Evolutionary conservation across 2,329 filamentous ascomycete genomes (phyloP), one percentile per base, ranked within the genome.

Genomic region (Diaporthe batatas): DNA sequence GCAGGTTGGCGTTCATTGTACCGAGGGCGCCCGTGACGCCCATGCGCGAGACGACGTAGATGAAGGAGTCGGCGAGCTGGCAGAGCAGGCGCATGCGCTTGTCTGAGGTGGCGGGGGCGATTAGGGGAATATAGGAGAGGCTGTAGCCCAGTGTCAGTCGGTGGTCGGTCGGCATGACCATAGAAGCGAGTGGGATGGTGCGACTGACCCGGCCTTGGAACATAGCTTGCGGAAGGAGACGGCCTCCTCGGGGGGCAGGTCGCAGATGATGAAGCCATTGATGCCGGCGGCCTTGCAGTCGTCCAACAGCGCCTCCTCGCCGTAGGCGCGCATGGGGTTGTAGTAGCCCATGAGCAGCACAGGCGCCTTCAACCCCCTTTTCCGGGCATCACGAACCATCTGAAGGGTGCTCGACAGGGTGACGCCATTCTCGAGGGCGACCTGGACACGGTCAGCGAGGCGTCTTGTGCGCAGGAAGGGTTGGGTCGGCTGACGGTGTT

Each of bases 311-410:
- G 89, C 90, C 84, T 98, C 95, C 85, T 99, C 96, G 70, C 96
- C 96, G 81, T 98, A 99, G 79, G 93, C 94, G 75, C 98, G 87
- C 75, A 98, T 88, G 1, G 96, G 96, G 86, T 99, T 99, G 86
- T 98, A 99, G 89, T 99, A 99, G 79, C 96, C 96, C 96, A 99
- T 99, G 76, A 99, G 89, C 80, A 99, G 85, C 54, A 99, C 90
- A 0, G 96, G 96, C 0, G 92, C 91, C 79, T 89, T 92, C 71
- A 98, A 86, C 54, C 96, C 96, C 75, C 88, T 89, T 77, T 89
- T 88, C 79, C 96, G 89, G 59, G 96, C 94, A 75, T 93, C 90
- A 78, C 92, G 92, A 74, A 98, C 92, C 88, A 98, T 96, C 79
- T 93, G 88, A 53, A 99, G 88, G 21, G 94, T 93, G 68, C 89